Conservation (phyloP, 225 moss, liverwort and hornwort genomes). For the Marchantia paleacea region DNA sequence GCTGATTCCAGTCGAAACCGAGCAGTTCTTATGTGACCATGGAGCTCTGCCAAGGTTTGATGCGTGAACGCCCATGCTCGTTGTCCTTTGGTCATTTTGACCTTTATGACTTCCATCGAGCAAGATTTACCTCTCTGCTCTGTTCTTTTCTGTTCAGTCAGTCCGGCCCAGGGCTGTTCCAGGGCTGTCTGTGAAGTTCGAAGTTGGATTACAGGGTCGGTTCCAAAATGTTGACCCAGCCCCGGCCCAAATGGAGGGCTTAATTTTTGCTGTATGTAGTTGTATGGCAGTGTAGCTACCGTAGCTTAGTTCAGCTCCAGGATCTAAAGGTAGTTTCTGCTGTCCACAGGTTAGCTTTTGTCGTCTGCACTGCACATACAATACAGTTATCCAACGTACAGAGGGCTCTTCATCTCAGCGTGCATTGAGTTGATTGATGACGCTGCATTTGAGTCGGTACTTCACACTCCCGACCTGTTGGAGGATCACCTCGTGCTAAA, state of each 20-base stretch:
- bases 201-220: neutral
- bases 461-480: neutral
- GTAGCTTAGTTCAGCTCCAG: neutral
- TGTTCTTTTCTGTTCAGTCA: too few relatives aligned
- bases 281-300: neutral
- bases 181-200: neutral
- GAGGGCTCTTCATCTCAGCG: neutral
- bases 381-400: neutral
- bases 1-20: conserved; percentile 13
- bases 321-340: neutral
- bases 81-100: conserved; percentile 23
- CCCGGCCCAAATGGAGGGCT: too few relatives aligned
- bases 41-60: conserved; percentile 22
- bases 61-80: conserved; percentile 20
- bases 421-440: neutral
- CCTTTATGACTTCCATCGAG: conserved; percentile 12
- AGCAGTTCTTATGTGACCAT: conserved; percentile 22
- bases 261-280: neutral
- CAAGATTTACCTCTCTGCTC: neutral
- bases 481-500: neutral
- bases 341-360: neutral
- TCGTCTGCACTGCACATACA: neutral
- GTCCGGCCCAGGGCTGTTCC: conserved; percentile 5
- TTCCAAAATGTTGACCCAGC: too few relatives aligned
- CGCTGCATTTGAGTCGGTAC: neutral